phyloP scores from a whole-genome alignment of 495 filamentous ascomycete genomes.

The Podospora pseudocomata region DNA sequence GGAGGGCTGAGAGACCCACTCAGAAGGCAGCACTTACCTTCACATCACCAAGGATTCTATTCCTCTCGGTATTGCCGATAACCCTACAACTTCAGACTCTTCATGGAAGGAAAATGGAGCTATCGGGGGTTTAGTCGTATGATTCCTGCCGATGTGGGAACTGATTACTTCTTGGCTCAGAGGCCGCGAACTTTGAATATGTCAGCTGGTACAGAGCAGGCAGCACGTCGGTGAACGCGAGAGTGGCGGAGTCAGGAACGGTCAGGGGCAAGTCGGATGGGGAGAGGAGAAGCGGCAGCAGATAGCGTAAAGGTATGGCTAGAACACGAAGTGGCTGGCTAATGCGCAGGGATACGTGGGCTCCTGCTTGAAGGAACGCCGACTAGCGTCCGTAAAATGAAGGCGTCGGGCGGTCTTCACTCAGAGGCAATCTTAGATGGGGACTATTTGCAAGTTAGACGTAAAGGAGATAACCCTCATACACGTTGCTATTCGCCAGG shows the following conservation, averaged over 20 bases:
- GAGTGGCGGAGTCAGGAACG: slow-evolving; percentile 2
- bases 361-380: slow-evolving; percentile 4
- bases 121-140: slow-evolving; percentile 5
- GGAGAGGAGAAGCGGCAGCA: background rate
- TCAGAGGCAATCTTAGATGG: slow-evolving; percentile 1
- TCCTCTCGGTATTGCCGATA: background rate
- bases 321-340: slow-evolving; percentile 5
- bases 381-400: slow-evolving; percentile 4
- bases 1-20: slow-evolving; percentile 7
- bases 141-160: background rate
- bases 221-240: slow-evolving; percentile 3
- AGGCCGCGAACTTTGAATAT: slow-evolving; percentile 4
- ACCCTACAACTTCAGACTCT: slow-evolving; percentile 4
- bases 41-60: too few relatives aligned
- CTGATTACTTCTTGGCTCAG: slow-evolving; percentile 3
- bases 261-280: slow-evolving; percentile 2
- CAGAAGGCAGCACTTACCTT: too few relatives aligned
- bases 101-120: slow-evolving; percentile 3
- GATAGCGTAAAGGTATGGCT: slow-evolving; percentile 5
- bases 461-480: too few relatives aligned
- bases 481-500: too few relatives aligned
- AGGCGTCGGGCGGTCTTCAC: slow-evolving; percentile 4
- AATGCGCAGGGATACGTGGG: slow-evolving; percentile 3
- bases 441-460: slow-evolving; percentile 8
- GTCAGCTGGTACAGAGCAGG: slow-evolving; percentile 4